Percentiles rank a stretch among this genome's conserved stretches.
Conservation (phyloP, 1,284 basidiomycete genomes). For the Puccinia triticina region DNA sequence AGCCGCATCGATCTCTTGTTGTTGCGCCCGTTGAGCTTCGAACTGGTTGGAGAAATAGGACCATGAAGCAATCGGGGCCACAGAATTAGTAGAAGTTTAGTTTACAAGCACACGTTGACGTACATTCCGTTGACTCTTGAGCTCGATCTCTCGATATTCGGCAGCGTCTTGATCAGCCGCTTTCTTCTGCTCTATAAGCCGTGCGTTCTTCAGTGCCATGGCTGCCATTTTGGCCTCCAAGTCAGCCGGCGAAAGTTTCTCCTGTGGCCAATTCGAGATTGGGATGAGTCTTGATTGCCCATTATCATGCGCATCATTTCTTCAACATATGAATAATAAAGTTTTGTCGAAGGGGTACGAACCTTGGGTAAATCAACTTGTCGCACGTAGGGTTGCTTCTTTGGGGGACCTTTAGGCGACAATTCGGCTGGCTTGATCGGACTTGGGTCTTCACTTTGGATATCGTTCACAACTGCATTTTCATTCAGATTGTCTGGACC, state of each 20-base stretch:
- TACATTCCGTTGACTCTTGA: constrained; percentile 39
- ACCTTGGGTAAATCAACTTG: constrained; percentile 46
- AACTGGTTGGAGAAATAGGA: background rate
- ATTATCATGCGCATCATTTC: background rate
- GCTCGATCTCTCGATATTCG: constrained; percentile 33
- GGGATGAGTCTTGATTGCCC: background rate
- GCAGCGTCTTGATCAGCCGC: constrained; percentile 47
- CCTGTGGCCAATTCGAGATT: constrained; percentile 30
- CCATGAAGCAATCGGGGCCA: background rate
- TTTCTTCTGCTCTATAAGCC: constrained; percentile 41
- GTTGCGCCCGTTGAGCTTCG: constrained; percentile 52
- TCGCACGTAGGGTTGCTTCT: constrained; percentile 42
- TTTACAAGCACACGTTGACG: background rate
- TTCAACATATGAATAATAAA: background rate
- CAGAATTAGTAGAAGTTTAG: background rate
- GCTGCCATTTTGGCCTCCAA: constrained; percentile 54
- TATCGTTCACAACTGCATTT: background rate
- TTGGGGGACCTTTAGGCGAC: constrained; percentile 6
- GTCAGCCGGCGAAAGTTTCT: constrained; percentile 53
- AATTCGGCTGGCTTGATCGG: background rate
- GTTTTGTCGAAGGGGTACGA: background rate
- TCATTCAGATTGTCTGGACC: constrained; percentile 8
- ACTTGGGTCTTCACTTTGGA: background rate
- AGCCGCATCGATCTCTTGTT: constrained; percentile 53
- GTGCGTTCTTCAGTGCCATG: constrained; percentile 54